A percentile compares a stretch with the other conserved stretches of the same genome.
Conservation (phyloP, 129 eudicot genomes). For the Artemisia argyi region DNA sequence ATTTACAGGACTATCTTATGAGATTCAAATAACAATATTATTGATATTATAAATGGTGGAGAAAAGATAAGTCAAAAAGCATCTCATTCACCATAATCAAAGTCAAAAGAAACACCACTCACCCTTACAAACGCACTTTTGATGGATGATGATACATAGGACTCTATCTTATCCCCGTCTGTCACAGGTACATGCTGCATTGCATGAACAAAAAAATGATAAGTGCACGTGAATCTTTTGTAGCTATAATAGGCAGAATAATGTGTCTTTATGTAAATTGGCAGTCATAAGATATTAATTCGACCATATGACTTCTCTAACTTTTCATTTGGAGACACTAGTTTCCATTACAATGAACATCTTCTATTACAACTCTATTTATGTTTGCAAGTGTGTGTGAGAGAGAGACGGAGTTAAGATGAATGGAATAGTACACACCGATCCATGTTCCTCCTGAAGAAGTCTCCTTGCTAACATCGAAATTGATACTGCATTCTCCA, state of each 20-base stretch:
- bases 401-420: constrained; percentile 6
- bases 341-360: too few species aligned
- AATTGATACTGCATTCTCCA: constrained; percentile 75
- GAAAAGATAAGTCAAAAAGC: neutral
- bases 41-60: neutral
- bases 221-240: constrained; percentile 11
- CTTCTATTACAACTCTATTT: too few species aligned
- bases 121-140: constrained; percentile 85
- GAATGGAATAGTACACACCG: constrained; percentile 45
- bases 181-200: constrained; percentile 57
- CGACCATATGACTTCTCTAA: too few species aligned
- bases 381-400: neutral
- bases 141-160: constrained; percentile 72
- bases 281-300: neutral
- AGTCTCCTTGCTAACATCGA: constrained; percentile 88
- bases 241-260: constrained; percentile 20
- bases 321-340: too few species aligned
- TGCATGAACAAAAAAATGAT: constrained; percentile 36
- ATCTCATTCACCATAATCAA: neutral
- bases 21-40: neutral
- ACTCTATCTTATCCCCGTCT: constrained; percentile 83
- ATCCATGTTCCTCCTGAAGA: constrained; percentile 87
- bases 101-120: constrained; percentile 20
- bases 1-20: neutral
- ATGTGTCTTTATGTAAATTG: constrained; percentile 9